Evolutionary conservation across 2,329 filamentous ascomycete genomes (phyloP), one percentile per base, ranked within the genome.

Genomic region (Apiospora aurea): DNA sequence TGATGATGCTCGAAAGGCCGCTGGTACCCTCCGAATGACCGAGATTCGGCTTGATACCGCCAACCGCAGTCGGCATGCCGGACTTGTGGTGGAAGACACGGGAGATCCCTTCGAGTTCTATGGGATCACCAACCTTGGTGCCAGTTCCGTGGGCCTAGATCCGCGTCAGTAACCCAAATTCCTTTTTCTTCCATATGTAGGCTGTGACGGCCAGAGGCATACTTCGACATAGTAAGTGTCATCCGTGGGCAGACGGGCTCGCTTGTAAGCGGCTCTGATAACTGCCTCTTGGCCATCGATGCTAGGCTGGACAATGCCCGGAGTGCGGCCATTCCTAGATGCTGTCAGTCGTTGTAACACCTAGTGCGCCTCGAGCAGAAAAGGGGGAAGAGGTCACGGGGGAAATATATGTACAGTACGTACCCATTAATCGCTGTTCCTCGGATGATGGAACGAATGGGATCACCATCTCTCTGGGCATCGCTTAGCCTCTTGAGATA

Each of bases 381-480:
- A 38, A 38, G 34, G 34, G 34, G 34, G 34, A 38, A 38, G 34
- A 5, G 34, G 3, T 8, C 34, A 38, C 34, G 34, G 34, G 6
- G 34, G 34, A 5, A 38, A 8, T 38, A 38, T 38, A 38, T 38
- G 34, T 38, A 5, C 34, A 38, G 34, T 38, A 38, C 4, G 3
- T 38, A 38, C 34, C 34, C 34, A 38, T 81, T 80, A 13, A 77
- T 76, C 13, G 76, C 78, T 1, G 73, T 72, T 11, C 71, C 72
- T 4, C 74, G 75, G 66, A 81, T 76, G 1, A 80, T 75, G 29
- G 76, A 78, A 6, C 67, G 74, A 46, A 81, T 78, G 2, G 75
- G 72, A 67, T 81, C 75, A 14, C 73, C 72, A 70, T 79, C 68
- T 11, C 75, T 73, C 5, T 80, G 72, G n/a, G 80, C 80, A 44